Conservation (phyloP, 2,329 filamentous ascomycete species). For the Incumbomyces lentus region DNA sequence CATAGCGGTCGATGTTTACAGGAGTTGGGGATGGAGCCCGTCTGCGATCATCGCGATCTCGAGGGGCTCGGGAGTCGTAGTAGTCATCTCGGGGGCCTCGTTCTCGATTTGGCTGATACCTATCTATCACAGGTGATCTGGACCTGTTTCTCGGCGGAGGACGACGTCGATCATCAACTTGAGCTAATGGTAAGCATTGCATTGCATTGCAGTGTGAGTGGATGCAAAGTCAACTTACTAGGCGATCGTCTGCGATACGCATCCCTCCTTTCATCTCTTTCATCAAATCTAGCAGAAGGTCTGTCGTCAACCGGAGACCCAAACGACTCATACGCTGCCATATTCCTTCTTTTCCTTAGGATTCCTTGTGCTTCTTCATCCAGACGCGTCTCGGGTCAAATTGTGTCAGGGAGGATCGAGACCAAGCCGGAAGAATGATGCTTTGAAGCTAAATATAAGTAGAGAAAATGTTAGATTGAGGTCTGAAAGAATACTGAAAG, state of each 20-base stretch:
- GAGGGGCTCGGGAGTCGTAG: constrained; percentile 34
- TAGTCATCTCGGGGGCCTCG: constrained; percentile 45
- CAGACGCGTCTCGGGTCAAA: background rate
- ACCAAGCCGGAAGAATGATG: background rate
- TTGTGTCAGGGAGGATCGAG: background rate
- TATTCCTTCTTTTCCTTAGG: constrained; percentile 15
- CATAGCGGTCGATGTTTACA: constrained; percentile 54
- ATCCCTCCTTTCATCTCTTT: constrained; percentile 30
- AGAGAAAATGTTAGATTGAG: constrained; percentile 10
- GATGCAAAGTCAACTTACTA: constrained; percentile 26
- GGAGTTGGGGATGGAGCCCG: constrained; percentile 48
- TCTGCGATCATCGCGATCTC: constrained; percentile 48
- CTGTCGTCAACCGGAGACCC: constrained; percentile 29
- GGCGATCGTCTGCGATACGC: constrained; percentile 38
- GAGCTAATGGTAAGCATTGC: background rate
- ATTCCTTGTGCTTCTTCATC: background rate
- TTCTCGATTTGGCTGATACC: constrained; percentile 9
- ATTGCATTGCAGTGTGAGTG: constrained; percentile 4
- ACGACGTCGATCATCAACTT: constrained; percentile 32
- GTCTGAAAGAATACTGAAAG: constrained; percentile 1
- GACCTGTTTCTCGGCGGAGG: constrained; percentile 34
- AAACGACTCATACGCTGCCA: constrained; percentile 40
- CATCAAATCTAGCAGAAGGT: constrained; percentile 30
- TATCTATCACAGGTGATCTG: constrained; percentile 26
- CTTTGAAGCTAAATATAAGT: constrained; percentile 7